A percentile compares a stretch with the other conserved stretches of the same genome.
Evolutionary conservation across 768 basidiomycete species (phyloP).

Genomic region (Cystoderma amianthinum): DNA sequence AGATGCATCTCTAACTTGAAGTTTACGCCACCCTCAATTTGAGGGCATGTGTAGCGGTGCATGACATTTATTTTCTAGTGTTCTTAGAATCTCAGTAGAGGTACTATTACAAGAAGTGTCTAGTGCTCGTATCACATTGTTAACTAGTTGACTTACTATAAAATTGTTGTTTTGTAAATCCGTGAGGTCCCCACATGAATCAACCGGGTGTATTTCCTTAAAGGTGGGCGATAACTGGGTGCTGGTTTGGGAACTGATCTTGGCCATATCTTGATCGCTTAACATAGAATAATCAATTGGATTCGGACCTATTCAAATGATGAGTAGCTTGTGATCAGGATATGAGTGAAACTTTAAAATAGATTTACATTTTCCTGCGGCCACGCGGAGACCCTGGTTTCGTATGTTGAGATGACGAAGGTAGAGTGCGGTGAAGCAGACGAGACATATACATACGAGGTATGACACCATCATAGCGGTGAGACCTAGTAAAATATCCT

Average conservation of each 20-base stretch:
- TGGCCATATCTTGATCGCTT: not conserved
- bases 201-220: not conserved
- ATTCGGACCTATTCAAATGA: not conserved
- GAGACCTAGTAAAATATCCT: not conserved
- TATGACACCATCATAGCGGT: constrained; percentile 12
- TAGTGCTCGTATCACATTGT: too few species aligned
- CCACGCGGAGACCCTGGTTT: constrained; percentile 11
- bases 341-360: too few species aligned
- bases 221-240: too few species aligned
- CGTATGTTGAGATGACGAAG: constrained; percentile 11
- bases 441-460: constrained; percentile 7
- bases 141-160: not conserved
- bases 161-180: constrained; percentile 6
- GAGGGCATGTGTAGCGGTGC: too few species aligned
- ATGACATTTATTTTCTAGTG: too few species aligned
- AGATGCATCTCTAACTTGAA: too few species aligned
- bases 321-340: too few species aligned
- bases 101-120: too few species aligned
- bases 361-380: constrained; percentile 15
- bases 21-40: too few species aligned
- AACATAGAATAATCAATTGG: not conserved
- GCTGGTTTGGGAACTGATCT: not conserved
- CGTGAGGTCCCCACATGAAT: not conserved
- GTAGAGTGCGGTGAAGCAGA: constrained; percentile 10
- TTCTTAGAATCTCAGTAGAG: too few species aligned